Percentiles rank a stretch among this genome's conserved stretches.
Conservation (phyloP, 148 eudicot genomes). For the Rhododendron mucronatum region DNA sequence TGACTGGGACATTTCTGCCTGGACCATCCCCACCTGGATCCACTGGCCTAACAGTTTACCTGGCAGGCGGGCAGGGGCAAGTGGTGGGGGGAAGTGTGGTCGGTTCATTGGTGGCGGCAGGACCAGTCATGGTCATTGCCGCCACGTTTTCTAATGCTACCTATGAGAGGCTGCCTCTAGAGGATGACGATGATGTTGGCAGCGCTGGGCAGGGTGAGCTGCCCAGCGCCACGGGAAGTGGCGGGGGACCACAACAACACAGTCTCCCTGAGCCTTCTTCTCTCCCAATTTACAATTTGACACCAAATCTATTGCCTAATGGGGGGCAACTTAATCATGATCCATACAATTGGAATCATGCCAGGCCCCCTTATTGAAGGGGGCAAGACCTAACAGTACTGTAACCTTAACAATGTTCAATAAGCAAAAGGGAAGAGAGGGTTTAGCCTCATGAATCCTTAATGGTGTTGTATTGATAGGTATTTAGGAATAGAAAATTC, state of each 20-base stretch:
- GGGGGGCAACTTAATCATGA: conserved; percentile 9
- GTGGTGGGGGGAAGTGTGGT: conserved; percentile 39
- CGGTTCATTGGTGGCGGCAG: conserved; percentile 28
- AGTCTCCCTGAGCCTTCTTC: not conserved
- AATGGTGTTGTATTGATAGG: not conserved
- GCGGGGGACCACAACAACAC: not conserved
- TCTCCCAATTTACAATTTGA: not conserved
- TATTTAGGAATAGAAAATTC: not conserved
- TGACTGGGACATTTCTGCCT: conserved; percentile 29
- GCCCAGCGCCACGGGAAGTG: no score
- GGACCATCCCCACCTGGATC: conserved; percentile 34
- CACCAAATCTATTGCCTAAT: not conserved
- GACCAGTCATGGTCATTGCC: conserved; percentile 35
- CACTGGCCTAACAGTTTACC: conserved; percentile 22
- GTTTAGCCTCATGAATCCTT: not conserved
- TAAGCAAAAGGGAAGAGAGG: not conserved
- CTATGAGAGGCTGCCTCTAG: conserved; percentile 31
- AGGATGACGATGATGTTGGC: conserved; percentile 18
- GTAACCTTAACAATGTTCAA: not conserved
- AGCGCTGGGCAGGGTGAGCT: not conserved
- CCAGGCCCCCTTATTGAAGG: conserved; percentile 7
- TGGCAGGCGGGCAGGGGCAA: conserved; percentile 39
- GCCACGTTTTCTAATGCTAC: conserved; percentile 32
- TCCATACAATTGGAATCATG: conserved; percentile 6
- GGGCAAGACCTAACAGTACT: not conserved